Evolutionary conservation across 2,329 filamentous ascomycete species (phyloP).

Genomic region (Aspergillus versicolor): DNA sequence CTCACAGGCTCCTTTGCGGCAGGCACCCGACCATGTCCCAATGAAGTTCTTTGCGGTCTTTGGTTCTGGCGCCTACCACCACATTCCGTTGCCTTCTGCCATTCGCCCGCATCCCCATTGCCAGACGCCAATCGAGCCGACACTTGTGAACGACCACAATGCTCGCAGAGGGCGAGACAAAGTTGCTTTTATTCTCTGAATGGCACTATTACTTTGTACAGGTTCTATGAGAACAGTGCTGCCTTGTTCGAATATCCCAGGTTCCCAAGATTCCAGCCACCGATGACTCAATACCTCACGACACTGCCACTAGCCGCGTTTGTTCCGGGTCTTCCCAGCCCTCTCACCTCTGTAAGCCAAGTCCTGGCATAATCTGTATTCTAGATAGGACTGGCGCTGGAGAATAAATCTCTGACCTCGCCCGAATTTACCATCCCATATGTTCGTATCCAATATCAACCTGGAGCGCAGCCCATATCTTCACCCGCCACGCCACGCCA

Average conservation of each 20-base stretch:
- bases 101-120: not conserved
- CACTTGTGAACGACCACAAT: not conserved
- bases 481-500: slow-evolving; percentile 17
- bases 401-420: not conserved
- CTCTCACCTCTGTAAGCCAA: not conserved
- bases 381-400: not conserved
- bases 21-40: not conserved
- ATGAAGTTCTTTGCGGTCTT: not conserved
- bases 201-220: not conserved
- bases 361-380: not conserved
- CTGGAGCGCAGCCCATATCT: not conserved
- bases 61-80: slow-evolving; percentile 20
- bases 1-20: not conserved
- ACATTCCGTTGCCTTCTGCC: slow-evolving; percentile 15
- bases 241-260: not conserved
- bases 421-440: not conserved
- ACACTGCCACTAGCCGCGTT: not conserved
- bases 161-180: not conserved
- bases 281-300: not conserved
- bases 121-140: not conserved
- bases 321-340: not conserved
- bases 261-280: slow-evolving; percentile 5
- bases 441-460: not conserved
- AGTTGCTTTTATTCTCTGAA: no score
- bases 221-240: not conserved